Base-by-base conservation (phyloP, 768 basidiomycete species). In the Panellus pusillus region DNA sequence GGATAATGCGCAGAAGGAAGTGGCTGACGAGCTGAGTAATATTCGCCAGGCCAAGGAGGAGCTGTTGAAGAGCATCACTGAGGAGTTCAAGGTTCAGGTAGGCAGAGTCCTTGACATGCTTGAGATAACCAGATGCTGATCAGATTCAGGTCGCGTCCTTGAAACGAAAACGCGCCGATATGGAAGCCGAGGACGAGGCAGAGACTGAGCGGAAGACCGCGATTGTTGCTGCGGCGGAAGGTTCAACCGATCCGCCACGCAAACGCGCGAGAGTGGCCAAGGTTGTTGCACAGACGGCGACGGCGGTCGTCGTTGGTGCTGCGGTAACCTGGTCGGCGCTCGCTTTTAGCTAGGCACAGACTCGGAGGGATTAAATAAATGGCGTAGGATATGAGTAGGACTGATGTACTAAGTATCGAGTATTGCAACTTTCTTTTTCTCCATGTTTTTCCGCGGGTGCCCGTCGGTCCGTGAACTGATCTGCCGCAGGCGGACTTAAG, bases 271-370 rank as follows among this genome's bases (percentile, higher is more conserved):
- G 77, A 41, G 65, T 80, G 19, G 76, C 70, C 17, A 63, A 69
- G 29, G 71, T 74, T 5, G 69, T 82, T 32, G 77, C 73, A 36
- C 81, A 81, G 42, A 88, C 87, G 6, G 80, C 82, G 7, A 79
- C 83, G 4, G 82, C 80, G 15, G 78, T 84, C 29, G 78, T 80
- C 1, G 68, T 90, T 37, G 88, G 88, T 20, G 88, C 86, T 13
- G 82, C 84, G 12, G 83, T 81, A 3, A 78, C 87, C 2, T 90
- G 88, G 88, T 80, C 83, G 15, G 86, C 85, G 20, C 68, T 91
- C 52, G 88, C 88, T 1, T 90, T 84, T 67, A 74, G 72, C 56
- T 86, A 62, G 47, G 29, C 4, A 76, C 14, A 35, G 32, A 14
- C 3, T 35, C 6, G 13, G 31, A n/a, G 31, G 13, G 9, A 35